A percentile compares a stretch with the other conserved stretches of the same genome.
Evolutionary conservation across 208 protist species (phyloP).

Genomic region (Angomonas ambiguus): DNA sequence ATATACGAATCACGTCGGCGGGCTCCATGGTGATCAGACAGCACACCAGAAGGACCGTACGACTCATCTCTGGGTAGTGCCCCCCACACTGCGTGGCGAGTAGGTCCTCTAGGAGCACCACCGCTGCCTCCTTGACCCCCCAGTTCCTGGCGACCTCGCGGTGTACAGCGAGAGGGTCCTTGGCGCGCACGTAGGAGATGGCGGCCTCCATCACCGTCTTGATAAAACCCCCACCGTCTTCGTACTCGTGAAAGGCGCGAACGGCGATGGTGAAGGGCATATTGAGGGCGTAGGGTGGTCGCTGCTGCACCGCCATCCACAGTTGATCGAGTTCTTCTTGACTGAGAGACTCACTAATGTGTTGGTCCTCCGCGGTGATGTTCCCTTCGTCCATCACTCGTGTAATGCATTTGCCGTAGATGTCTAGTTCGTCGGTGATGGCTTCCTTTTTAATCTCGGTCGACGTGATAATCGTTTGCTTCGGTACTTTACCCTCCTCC

Average conservation of each 20-base stretch:
- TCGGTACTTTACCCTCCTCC: slow-evolving; percentile 45
- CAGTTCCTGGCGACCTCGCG: slow-evolving; percentile 74
- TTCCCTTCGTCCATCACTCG: slow-evolving; percentile 24
- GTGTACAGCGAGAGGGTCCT: slow-evolving; percentile 53
- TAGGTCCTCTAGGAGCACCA: slow-evolving; percentile 71
- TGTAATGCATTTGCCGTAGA: slow-evolving; percentile 44
- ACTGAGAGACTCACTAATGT: slow-evolving; percentile 55
- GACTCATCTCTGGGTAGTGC: slow-evolving; percentile 58
- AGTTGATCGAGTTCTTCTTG: slow-evolving; percentile 72
- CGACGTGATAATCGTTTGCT: slow-evolving; percentile 52
- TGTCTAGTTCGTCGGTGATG: slow-evolving; percentile 72
- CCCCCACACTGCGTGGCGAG: slow-evolving; percentile 41
- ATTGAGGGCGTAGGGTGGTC: slow-evolving; percentile 31
- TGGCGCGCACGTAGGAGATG: slow-evolving; percentile 38
- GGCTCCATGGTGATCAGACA: slow-evolving; percentile 75
- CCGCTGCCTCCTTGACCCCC: slow-evolving; percentile 69
- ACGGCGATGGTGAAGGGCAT: slow-evolving; percentile 55
- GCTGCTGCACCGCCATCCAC: slow-evolving; percentile 48
- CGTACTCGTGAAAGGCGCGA: slow-evolving; percentile 51
- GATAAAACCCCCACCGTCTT: slow-evolving; percentile 52
- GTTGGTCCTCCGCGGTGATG: slow-evolving; percentile 35
- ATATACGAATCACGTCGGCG: slow-evolving; percentile 66
- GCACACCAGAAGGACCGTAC: slow-evolving; percentile 58
- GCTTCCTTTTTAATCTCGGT: slow-evolving; percentile 57
- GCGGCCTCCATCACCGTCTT: slow-evolving; percentile 69